Evolutionary conservation across 495 filamentous ascomycete species (phyloP).

Genomic region (Trichoderma orchidacearum): DNA sequence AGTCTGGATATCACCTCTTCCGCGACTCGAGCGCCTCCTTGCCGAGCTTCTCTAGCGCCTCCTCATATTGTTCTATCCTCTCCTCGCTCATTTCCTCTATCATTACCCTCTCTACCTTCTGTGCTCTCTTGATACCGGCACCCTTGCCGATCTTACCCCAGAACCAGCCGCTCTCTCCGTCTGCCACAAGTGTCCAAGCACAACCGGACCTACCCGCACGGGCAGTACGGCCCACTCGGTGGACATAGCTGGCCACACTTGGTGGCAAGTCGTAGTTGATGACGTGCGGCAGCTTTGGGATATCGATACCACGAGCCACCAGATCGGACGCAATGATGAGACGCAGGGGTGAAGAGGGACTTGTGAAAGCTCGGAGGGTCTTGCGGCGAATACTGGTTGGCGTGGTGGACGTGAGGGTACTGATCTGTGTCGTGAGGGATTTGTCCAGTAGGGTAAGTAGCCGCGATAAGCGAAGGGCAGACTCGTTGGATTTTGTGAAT

Average conservation of each 20-base stretch:
- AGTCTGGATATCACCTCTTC: neutral
- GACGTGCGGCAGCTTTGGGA: slow-evolving; percentile 65
- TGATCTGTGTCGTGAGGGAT: slow-evolving; percentile 37
- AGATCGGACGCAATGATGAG: slow-evolving; percentile 84
- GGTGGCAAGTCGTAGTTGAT: slow-evolving; percentile 90
- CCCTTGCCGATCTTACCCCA: slow-evolving; percentile 56
- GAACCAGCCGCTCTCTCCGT: slow-evolving; percentile 76
- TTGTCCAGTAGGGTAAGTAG: slow-evolving; percentile 61
- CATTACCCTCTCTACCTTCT: slow-evolving; percentile 14
- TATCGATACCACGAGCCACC: slow-evolving; percentile 84
- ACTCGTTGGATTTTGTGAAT: slow-evolving; percentile 81
- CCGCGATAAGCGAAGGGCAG: slow-evolving; percentile 62
- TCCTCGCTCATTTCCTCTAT: slow-evolving; percentile 27
- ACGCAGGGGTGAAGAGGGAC: slow-evolving; percentile 38
- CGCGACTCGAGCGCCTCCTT: slow-evolving; percentile 24
- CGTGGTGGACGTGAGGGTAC: slow-evolving; percentile 63
- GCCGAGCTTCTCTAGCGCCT: slow-evolving; percentile 38
- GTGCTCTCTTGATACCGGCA: slow-evolving; percentile 4
- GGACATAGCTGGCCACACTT: slow-evolving; percentile 70
- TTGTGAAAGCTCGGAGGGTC: slow-evolving; percentile 47
- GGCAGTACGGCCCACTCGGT: slow-evolving; percentile 85
- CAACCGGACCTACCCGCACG: slow-evolving; percentile 62
- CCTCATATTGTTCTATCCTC: slow-evolving; percentile 43
- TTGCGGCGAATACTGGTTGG: slow-evolving; percentile 45
- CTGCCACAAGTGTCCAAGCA: slow-evolving; percentile 71